Evolutionary conservation across 345 rosid species (phyloP).

Genomic region (Hevea brasiliensis): DNA sequence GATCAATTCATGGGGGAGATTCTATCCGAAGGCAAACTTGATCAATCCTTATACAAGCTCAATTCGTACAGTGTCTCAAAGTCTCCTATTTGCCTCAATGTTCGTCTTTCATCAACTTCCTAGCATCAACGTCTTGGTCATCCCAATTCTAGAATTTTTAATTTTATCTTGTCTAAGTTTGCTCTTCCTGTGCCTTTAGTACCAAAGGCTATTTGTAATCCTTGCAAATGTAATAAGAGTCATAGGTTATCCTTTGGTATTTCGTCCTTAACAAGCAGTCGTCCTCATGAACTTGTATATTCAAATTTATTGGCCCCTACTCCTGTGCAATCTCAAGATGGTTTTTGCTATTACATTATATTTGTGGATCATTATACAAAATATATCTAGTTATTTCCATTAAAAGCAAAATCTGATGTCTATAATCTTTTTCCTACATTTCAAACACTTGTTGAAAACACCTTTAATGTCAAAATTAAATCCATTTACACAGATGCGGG

Average conservation of each 20-base stretch:
- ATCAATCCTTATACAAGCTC: background rate
- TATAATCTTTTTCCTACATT: too few species aligned
- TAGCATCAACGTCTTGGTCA: background rate
- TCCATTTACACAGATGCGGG: too few species aligned
- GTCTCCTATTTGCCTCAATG: background rate
- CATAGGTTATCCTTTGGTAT: background rate
- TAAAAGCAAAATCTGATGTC: too few species aligned
- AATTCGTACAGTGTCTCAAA: background rate
- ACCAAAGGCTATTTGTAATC: background rate
- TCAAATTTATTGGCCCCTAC: background rate
- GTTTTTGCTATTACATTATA: background rate
- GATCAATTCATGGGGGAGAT: conserved; percentile 1
- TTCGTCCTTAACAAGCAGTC: background rate
- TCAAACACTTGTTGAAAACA: too few species aligned
- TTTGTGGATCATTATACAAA: too few species aligned
- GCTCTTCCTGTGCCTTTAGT: background rate
- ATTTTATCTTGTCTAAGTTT: background rate
- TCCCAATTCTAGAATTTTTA: background rate
- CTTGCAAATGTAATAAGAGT: background rate
- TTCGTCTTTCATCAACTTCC: background rate
- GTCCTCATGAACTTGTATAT: background rate
- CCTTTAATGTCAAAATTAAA: too few species aligned
- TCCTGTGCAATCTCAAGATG: background rate
- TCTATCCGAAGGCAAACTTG: background rate
- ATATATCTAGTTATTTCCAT: too few species aligned